Conservation (phyloP, 805 yeast species). For the Candida xyloterini region DNA sequence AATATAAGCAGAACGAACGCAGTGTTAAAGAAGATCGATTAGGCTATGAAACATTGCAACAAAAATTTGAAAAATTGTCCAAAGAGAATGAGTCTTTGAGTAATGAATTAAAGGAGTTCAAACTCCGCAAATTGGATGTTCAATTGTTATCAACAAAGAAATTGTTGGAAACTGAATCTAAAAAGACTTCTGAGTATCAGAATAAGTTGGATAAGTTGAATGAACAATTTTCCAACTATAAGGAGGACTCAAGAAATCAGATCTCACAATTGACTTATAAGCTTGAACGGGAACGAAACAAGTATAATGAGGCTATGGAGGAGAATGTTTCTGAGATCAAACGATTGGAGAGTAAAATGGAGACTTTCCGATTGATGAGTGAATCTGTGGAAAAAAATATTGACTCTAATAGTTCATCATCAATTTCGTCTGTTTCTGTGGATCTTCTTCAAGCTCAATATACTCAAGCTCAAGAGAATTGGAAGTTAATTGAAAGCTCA, state of each 20-base stretch:
- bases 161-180: conserved; percentile 35
- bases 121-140: conserved; percentile 34
- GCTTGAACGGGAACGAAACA: conserved; percentile 28
- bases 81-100: conserved; percentile 24
- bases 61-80: conserved; percentile 23
- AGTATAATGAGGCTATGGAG: conserved; percentile 26
- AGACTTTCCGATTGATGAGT: conserved; percentile 57
- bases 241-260: conserved; percentile 24
- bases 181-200: conserved; percentile 22
- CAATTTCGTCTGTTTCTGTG: conserved; percentile 15
- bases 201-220: conserved; percentile 21
- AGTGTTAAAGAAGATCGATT: conserved; percentile 33
- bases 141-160: conserved; percentile 32
- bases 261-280: conserved; percentile 29
- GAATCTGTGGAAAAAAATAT: conserved; percentile 40
- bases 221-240: conserved; percentile 21
- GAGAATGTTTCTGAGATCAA: conserved; percentile 45
- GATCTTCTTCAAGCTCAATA: conserved; percentile 68
- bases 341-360: conserved; percentile 67
- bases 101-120: conserved; percentile 33
- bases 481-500: conserved; percentile 76
- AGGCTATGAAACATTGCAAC: conserved; percentile 23
- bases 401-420: conserved; percentile 1
- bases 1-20: conserved; percentile 21
- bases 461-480: conserved; percentile 71